Base-by-base conservation (phyloP, 805 yeast genomes). In the Grigorovia humatica region DNA sequence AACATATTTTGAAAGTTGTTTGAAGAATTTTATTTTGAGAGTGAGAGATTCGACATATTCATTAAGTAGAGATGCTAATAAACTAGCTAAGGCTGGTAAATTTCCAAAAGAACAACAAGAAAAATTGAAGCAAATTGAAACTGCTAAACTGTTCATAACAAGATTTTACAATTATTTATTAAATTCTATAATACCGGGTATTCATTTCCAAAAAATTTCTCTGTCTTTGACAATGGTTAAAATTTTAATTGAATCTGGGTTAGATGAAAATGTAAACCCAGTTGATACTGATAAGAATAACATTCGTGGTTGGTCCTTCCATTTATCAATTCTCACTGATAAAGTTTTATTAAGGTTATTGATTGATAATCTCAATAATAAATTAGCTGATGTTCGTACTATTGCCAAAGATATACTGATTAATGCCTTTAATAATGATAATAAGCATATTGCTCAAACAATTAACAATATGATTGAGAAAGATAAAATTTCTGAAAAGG, bases 321-420 rank as follows among this genome's bases (percentile, higher is more conserved):
- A 70, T 20, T 56, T 82, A 1, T 59, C 68, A 0, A 57, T 85
- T 0, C 78, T 73, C 55, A 60, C 66, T 18, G 63, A 68, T 18
- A 57, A 57, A 1, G 62, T 67, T 1, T 56, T 78, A 30, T 60
- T 77, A 0, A 68, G 82, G 48, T 59, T 79, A 9, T 67, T 89
- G 49, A 64, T 84, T 18, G 85, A 83, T 56, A 80, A 80, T 51
- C 70, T 86, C 8, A 70, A 81, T 32, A 83, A 84, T 62, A 83
- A 84, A 54, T 89, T 81, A 66, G 88, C 85, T 52, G 96, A 89
- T 62, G 75, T 90, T 18, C 75, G 98, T 53, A 71, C 73, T 4
- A 52, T 61, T 9, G 70, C 88, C 1, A 74, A 75, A 1, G 55
- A 63, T 2, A 50, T 83, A 1, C 60, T 88, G 19, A 63, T 71